Conservation (phyloP, 495 filamentous ascomycete species). For the Tetracladium marchalianum region DNA sequence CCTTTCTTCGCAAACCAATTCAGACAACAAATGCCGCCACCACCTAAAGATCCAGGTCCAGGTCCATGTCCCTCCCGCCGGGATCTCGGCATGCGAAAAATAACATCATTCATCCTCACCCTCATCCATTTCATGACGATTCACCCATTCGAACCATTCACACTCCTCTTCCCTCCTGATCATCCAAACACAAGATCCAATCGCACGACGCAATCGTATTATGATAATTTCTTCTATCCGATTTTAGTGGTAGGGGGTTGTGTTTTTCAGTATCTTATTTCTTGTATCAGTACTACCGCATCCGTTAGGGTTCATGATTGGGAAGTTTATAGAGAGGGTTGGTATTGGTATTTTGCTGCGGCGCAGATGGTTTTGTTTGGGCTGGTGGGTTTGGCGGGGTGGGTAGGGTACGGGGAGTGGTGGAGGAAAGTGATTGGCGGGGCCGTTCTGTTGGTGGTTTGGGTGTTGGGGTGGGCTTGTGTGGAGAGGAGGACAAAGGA, state of each 20-base stretch:
- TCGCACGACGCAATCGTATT: background rate
- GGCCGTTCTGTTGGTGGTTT: conserved; percentile 3
- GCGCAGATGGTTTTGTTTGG: background rate
- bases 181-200: no score
- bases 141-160: conserved; percentile 10
- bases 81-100: conserved; percentile 11
- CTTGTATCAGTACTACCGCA: conserved; percentile 1
- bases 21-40: no score
- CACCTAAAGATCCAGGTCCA: conserved; percentile 22
- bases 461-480: conserved; percentile 11
- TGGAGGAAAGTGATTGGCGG: background rate
- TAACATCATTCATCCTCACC: conserved; percentile 11
- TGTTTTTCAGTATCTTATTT: conserved; percentile 13
- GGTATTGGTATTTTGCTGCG: background rate
- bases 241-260: conserved; percentile 7
- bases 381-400: no score
- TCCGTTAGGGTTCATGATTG: no score
- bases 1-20: no score
- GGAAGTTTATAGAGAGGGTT: background rate
- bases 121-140: conserved; percentile 6
- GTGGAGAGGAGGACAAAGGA: conserved; percentile 7
- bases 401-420: background rate
- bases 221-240: conserved; percentile 9
- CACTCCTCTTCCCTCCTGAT: conserved; percentile 1
- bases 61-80: conserved; percentile 7